Base-by-base conservation (phyloP, 2,329 filamentous ascomycete genomes). In the Neoarthrinium moseri region DNA sequence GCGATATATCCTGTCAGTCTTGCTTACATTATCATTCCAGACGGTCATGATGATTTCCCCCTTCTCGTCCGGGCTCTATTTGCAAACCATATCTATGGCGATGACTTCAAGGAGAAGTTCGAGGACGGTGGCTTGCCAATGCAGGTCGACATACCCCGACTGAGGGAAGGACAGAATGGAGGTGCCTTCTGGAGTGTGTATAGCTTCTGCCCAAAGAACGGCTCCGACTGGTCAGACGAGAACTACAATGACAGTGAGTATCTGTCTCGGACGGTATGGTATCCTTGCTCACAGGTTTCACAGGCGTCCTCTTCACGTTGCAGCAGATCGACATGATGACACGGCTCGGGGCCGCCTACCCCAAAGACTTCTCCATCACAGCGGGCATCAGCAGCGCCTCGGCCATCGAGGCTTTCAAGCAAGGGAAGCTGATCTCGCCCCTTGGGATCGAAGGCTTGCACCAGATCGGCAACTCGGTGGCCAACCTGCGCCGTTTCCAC, bases 111-210 rank as follows among this genome's bases (percentile, higher is more conserved):
- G n/a, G 69, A 83, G 29, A 77, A 79, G 5, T 96, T 96, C 59
- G 78, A 85, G 53, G 70, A 87, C 18, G 89, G 88, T 24, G 80
- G 79, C 1, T 68, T 95, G 42, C 60, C 64, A 0, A 75, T 75
- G 4, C 88, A 97, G 54, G 86, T 94, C 43, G 92, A 97, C 63
- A 70, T 96, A 7, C 84, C 86, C 1, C 82, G 91, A 5, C 75
- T 96, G 38, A 75, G 79, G 27, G 66, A 80, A 40, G 91, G 91
- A 2, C 74, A 77, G 54, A 82, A 86, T 51, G 91, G 91, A 30
- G 92, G 91, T 45, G 84, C 88, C n/a, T 96, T 96, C 64, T 96
- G 91, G 92, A 91, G 86, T 61, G 89, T 94, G 8, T 97, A 78
- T 58, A 82, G 87, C 32, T 80, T 81, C 0, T 96, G 91, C 60